Conservation (phyloP, 2,329 filamentous ascomycete genomes). For the Diaporthe citri region DNA sequence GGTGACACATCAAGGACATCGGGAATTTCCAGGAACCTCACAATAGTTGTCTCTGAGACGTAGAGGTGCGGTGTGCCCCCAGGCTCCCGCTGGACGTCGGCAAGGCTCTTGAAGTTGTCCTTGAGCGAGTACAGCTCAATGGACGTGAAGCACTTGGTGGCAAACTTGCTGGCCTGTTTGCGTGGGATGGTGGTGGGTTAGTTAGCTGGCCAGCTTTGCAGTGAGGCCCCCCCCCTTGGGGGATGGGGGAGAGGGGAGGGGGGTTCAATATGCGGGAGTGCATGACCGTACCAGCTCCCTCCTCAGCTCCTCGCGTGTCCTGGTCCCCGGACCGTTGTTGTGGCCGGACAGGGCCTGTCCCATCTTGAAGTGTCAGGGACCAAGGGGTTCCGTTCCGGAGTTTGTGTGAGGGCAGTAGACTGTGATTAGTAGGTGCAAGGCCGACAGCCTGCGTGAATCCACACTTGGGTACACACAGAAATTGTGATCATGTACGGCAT, state of each 20-base stretch:
- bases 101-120: conserved; percentile 78
- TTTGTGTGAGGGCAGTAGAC: background rate
- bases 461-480: background rate
- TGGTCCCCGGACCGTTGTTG: conserved; percentile 42
- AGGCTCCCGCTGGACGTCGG: conserved; percentile 72
- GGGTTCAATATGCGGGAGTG: background rate
- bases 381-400: background rate
- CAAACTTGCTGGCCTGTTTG: conserved; percentile 71
- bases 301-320: conserved; percentile 65
- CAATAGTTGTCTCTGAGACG: conserved; percentile 77
- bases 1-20: conserved; percentile 76
- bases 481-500: background rate
- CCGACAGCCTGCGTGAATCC: background rate
- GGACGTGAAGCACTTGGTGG: conserved; percentile 76
- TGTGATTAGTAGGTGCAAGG: background rate
- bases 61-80: conserved; percentile 56
- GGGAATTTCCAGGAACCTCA: conserved; percentile 79
- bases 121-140: conserved; percentile 81
- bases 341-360: conserved; percentile 36
- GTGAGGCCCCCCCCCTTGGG: background rate
- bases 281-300: conserved; percentile 61
- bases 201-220: conserved; percentile 33
- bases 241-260: background rate
- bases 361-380: conserved; percentile 4
- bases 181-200: conserved; percentile 25